phyloP scores from a whole-genome alignment of 163 green algal species.

The Scenedesmus sp. region DNA sequence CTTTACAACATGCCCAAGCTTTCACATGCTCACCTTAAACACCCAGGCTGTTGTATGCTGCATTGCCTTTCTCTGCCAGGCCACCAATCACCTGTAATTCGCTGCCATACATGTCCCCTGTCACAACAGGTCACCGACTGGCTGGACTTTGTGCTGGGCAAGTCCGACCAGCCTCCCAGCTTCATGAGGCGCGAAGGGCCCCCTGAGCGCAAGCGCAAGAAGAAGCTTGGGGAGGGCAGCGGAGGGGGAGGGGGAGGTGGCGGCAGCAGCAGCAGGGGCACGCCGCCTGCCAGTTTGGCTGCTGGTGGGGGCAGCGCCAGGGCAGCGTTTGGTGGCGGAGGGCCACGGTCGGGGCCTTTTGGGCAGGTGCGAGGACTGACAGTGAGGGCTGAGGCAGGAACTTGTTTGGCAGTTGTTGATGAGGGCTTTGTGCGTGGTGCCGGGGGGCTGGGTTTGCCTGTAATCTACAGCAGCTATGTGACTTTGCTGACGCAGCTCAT shows the following conservation, averaged over 20 bases:
- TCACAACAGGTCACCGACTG: conserved; percentile 40
- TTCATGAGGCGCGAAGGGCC: conserved; percentile 30
- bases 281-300: background rate
- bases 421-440: background rate
- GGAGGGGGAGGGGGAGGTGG: too few relatives aligned
- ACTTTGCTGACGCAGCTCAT: background rate
- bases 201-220: conserved; percentile 37
- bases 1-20: background rate
- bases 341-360: background rate
- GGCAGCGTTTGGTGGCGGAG: background rate
- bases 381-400: too few relatives aligned
- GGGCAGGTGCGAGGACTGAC: background rate
- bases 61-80: too few relatives aligned
- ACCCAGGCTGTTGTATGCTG: too few relatives aligned
- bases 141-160: conserved; percentile 45
- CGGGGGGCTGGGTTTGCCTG: background rate
- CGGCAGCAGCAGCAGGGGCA: conserved; percentile 17
- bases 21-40: too few relatives aligned
- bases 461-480: background rate
- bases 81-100: background rate
- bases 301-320: background rate
- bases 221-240: background rate
- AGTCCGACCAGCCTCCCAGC: background rate
- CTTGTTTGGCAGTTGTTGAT: background rate
- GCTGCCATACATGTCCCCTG: background rate